Evolutionary conservation across 2,329 filamentous ascomycete genomes (phyloP), one percentile per base, ranked within the genome.

Genomic region (Delphinella strobiligena): DNA sequence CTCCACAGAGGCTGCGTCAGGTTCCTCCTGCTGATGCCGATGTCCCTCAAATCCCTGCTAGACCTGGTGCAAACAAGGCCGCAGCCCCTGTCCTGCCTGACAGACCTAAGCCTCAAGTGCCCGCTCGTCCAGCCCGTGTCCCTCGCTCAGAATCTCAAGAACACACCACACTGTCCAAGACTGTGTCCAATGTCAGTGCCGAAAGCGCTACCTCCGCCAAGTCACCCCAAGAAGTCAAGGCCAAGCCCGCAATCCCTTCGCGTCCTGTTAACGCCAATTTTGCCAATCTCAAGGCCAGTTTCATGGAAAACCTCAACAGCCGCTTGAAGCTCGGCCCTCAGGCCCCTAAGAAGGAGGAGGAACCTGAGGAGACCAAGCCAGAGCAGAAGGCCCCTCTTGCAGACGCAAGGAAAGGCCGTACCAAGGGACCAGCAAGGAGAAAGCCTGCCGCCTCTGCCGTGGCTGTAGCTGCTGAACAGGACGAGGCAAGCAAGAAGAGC

Each of bases 291-390:
- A 87, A 93, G 61, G 84, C 84, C 29, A 86, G 84, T 3, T 96
- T 98, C 60, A 78, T 98, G 72, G 87, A 79, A 33, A 89, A 96
- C 54, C 67, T 98, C 31, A 94, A 96, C 61, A 88, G 86, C 51
- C 82, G 87, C 36, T 68, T 98, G 19, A 80, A 86, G 54, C 64
- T 93, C 27, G 91, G 91, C 1, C 89, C 88, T n/a, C 79, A 84
- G 50, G 75, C 71, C 8, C 52, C 53, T 34, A 74, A 78, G 2
- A 80, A 83, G 53, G 80, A 88, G 47, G 64, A 71, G 31, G 69
- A 78, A 38, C 71, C 76, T 41, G 72, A 74, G 34, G 61, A 64
- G 22, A 62, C 61, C 2, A 69, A 70, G 22, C 69, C 74, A 44
- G 75, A 74, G 43, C 78, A 87, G 53, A 85, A 86, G 59, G 77